Evolutionary conservation across 768 basidiomycete genomes (phyloP), one percentile per base, ranked within the genome.

Genomic region (Suillus variegatus): DNA sequence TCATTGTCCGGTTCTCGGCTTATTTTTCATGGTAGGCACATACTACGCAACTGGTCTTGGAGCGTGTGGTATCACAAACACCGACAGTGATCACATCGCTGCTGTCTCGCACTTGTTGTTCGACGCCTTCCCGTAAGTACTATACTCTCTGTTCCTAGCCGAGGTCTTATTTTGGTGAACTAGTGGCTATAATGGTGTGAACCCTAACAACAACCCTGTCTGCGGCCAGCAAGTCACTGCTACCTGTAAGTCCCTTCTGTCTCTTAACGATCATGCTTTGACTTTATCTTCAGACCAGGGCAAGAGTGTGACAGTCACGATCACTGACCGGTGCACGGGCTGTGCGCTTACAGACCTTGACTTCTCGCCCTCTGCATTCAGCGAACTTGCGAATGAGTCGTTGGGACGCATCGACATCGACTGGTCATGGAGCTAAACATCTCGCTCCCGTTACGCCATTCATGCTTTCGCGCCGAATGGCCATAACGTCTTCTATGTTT

Each of bases 201-300:
- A 94, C 80, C 89, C 92, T 35, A 94, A 94, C 75, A 71, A 67
- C 63, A 93, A 95, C 79, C 91, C 93, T 41, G 74, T 94, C 63
- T 94, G 93, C 73, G 78, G 78, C 69, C 81, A 76, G 70, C 68
- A 77, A 62, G 77, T 90, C 63, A 70, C 25, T 0, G 77, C 77
- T 10, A 66, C 25, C 6, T 91, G 91, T 90, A 77, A 74, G 82
- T 77, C 6, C 6, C 3, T 32, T 20, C 4, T 6, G 25, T n/a
- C 46, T 63, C 1, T 2, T 4, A 1, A 16, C n/a, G 9, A 36
- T 63, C 64, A 28, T 13, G 6, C 65, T 6, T 61, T 61, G 49
- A 63, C 38, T 55, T 64, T 60, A 49, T 69, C 13, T 69, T 51
- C 67, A 91, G 90, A 86, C 71, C 38, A 80, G 54, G 86, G 86